Conservation (phyloP, 2,329 filamentous ascomycete genomes). For the Aspergillus sp. region DNA sequence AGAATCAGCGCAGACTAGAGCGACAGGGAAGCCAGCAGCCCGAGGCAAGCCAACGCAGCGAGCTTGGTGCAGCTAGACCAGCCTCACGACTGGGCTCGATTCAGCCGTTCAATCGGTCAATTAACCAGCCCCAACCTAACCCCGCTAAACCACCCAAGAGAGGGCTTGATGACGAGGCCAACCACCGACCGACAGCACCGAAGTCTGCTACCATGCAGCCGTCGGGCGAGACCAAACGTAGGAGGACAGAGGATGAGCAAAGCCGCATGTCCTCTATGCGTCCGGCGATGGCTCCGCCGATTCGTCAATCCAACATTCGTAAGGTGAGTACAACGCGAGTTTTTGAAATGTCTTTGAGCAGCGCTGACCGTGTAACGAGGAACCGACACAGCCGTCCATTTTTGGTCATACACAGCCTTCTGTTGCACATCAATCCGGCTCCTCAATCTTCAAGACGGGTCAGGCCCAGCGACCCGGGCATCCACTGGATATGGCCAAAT, state of each 20-base stretch:
- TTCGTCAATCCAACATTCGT: conserved; percentile 73
- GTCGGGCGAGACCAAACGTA: conserved; percentile 74
- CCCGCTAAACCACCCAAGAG: conserved; percentile 76
- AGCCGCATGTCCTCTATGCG: conserved; percentile 60
- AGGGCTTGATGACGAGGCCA: conserved; percentile 64
- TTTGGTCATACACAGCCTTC: conserved; percentile 41
- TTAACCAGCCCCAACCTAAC: conserved; percentile 64
- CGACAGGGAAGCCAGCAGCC: conserved; percentile 48
- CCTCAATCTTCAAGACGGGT: conserved; percentile 44
- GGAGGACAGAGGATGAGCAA: conserved; percentile 73
- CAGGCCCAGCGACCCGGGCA: conserved; percentile 65
- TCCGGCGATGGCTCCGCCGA: conserved; percentile 77
- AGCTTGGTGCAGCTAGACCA: conserved; percentile 54
- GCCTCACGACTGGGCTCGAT: conserved; percentile 49
- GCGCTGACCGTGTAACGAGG: conserved; percentile 20
- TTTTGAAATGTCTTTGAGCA: neutral
- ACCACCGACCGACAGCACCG: conserved; percentile 42
- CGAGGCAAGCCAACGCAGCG: conserved; percentile 47
- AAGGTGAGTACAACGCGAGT: conserved; percentile 46
- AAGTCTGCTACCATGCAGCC: conserved; percentile 57
- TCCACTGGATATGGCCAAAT: conserved; percentile 81
- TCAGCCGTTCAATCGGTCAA: conserved; percentile 62
- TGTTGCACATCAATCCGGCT: conserved; percentile 33
- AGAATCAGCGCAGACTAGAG: conserved; percentile 49
- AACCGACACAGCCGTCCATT: conserved; percentile 43